Conservation (phyloP, 78 protist species). For the Mastigamoeba balamuthi region DNA sequence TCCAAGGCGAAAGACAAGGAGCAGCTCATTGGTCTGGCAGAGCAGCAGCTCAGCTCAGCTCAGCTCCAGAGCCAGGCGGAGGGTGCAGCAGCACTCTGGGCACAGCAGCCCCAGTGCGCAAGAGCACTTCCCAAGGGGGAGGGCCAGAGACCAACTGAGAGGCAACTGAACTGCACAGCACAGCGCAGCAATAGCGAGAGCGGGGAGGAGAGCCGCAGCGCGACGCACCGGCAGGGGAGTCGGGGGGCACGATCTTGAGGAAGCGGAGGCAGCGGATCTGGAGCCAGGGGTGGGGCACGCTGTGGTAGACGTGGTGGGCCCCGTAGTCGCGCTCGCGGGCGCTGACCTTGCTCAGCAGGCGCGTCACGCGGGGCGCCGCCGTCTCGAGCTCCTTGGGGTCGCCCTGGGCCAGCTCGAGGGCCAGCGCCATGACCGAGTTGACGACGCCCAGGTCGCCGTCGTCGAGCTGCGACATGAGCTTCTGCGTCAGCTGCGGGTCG, state of each 20-base stretch:
- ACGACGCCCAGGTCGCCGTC: conserved; percentile 70
- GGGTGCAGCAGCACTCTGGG: no score
- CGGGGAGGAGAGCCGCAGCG: no score
- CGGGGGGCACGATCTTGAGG: conserved; percentile 79
- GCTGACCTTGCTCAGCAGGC: conserved; percentile 30
- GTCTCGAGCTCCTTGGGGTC: conserved; percentile 30
- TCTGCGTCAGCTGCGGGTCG: background rate
- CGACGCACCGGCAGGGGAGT: no score
- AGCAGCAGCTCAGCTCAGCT: no score
- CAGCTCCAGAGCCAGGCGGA: no score
- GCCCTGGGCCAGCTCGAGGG: conserved; percentile 40
- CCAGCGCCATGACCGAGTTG: conserved; percentile 49
- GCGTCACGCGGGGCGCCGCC: conserved; percentile 30
- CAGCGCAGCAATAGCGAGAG: no score
- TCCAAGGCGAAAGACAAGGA: no score
- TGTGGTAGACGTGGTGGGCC: conserved; percentile 83
- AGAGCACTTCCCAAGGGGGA: no score
- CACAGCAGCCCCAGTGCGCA: no score
- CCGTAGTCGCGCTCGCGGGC: conserved; percentile 40
- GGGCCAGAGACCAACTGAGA: no score
- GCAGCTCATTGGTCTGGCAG: no score
- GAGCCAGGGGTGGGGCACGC: conserved; percentile 84
- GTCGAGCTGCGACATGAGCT: conserved; percentile 49
- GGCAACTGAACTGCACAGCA: no score
- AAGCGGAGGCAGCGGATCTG: conserved; percentile 86